Evolutionary conservation across 306 rosid genomes (phyloP).

Genomic region (Coriaria nepalensis): DNA sequence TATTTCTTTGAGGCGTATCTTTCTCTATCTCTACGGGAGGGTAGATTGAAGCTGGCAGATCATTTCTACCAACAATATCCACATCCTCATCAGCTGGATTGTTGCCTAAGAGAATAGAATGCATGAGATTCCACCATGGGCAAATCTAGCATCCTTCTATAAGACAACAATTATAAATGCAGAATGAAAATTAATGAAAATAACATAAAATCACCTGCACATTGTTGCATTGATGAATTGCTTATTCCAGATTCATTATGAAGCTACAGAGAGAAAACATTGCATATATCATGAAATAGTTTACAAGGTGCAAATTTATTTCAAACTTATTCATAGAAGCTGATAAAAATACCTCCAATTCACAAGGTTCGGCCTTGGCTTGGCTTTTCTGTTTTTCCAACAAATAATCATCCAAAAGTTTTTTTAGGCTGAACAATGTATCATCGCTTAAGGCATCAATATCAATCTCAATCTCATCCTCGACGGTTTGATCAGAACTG

Average conservation of each 20-base stretch:
- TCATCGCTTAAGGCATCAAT: conserved; percentile 69
- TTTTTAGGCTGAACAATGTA: conserved; percentile 50
- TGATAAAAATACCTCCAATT: conserved; percentile 49
- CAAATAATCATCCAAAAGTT: conserved; percentile 59
- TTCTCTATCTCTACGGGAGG: conserved; percentile 75
- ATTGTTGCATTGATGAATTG: conserved; percentile 57
- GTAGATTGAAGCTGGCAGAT: conserved; percentile 64
- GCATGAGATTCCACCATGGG: background rate
- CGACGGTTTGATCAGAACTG: conserved; percentile 36
- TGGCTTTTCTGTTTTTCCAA: conserved; percentile 45
- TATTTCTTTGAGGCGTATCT: conserved; percentile 44
- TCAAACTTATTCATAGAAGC: conserved; percentile 1
- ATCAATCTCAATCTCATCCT: conserved; percentile 87
- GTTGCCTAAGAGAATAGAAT: conserved; percentile 38
- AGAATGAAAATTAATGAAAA: background rate
- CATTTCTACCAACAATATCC: conserved; percentile 82
- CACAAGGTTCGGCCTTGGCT: conserved; percentile 50
- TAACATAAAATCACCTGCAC: conserved; percentile 37
- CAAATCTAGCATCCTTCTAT: no score
- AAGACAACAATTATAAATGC: background rate
- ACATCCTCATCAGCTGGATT: conserved; percentile 75
- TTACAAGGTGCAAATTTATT: background rate
- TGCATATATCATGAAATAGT: conserved; percentile 9
- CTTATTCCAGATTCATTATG: conserved; percentile 63
- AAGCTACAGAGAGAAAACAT: conserved; percentile 33